Conservation (phyloP, 2,329 filamentous ascomycete genomes). For the Exophiala oligosperma region DNA sequence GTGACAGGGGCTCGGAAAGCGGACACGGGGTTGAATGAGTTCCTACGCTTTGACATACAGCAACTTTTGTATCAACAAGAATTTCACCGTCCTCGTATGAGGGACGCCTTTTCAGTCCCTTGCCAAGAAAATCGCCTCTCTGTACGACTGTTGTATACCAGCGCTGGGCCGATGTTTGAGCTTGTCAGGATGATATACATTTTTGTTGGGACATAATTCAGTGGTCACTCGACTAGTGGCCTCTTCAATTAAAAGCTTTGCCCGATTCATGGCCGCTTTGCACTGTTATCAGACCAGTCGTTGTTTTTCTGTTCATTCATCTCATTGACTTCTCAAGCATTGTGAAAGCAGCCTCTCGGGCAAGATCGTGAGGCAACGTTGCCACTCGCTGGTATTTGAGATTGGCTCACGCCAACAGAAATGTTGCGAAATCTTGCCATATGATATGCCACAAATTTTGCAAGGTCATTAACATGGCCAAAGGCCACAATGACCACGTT, state of each 20-base stretch:
- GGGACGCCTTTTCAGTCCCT: not conserved
- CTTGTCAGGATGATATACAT: slow-evolving; percentile 10
- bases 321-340: no score
- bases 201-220: slow-evolving; percentile 21
- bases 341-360: no score
- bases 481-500: no score
- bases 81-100: slow-evolving; percentile 2
- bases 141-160: slow-evolving; percentile 28
- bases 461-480: no score
- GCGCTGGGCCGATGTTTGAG: slow-evolving; percentile 11
- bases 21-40: slow-evolving; percentile 28
- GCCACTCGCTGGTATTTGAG: no score
- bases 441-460: no score
- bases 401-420: no score
- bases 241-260: slow-evolving; percentile 11
- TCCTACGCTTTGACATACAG: not conserved
- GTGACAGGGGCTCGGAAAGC: slow-evolving; percentile 25
- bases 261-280: not conserved
- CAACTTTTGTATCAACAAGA: slow-evolving; percentile 18
- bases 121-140: slow-evolving; percentile 23
- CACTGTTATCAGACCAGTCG: not conserved
- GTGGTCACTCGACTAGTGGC: slow-evolving; percentile 5
- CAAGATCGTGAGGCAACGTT: no score
- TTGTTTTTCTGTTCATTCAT: not conserved
- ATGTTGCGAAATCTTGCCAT: no score